Percentiles rank a stretch among this genome's conserved stretches.
These are phyloP conservation scores for Pulicaria dysenterica DNA, from an alignment of 129 eudicot genomes.

Conservation along the genomic window DNA sequence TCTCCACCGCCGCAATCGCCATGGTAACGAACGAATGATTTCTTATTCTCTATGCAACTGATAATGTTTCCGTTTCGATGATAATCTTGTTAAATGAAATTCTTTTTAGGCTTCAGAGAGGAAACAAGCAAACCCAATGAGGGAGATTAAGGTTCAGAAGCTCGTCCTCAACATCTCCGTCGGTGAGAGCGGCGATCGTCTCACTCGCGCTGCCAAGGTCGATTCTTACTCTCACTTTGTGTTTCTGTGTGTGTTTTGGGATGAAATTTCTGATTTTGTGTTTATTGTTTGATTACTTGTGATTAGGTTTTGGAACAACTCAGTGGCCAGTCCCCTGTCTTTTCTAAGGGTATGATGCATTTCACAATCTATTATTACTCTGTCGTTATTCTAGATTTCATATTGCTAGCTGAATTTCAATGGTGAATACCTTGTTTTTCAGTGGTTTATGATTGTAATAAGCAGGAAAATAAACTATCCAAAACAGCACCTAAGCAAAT, in stretches of 20 bases:
- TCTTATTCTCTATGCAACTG: neutral
- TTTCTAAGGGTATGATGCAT: constrained; percentile 42
- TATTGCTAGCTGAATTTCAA: no score
- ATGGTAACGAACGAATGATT: neutral
- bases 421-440: neutral
- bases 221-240: neutral
- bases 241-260: neutral
- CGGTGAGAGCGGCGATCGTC: constrained; percentile 61
- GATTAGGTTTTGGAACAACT: constrained; percentile 49
- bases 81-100: neutral
- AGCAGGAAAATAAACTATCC: no score
- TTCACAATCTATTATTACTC: no score
- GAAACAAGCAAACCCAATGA: constrained; percentile 52
- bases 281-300: neutral
- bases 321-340: constrained; percentile 51
- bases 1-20: constrained; percentile 5
- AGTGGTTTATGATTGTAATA: no score
- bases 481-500: no score
- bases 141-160: constrained; percentile 54
- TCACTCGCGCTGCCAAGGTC: constrained; percentile 58
- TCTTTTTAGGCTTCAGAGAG: constrained; percentile 45
- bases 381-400: no score
- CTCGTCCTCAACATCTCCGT: constrained; percentile 56
- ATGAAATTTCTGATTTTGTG: neutral
- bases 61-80: neutral